These are phyloP conservation scores for Lodderomyces margitis DNA, from an alignment of 1,139 yeast genomes.

Conservation along the genomic window DNA sequence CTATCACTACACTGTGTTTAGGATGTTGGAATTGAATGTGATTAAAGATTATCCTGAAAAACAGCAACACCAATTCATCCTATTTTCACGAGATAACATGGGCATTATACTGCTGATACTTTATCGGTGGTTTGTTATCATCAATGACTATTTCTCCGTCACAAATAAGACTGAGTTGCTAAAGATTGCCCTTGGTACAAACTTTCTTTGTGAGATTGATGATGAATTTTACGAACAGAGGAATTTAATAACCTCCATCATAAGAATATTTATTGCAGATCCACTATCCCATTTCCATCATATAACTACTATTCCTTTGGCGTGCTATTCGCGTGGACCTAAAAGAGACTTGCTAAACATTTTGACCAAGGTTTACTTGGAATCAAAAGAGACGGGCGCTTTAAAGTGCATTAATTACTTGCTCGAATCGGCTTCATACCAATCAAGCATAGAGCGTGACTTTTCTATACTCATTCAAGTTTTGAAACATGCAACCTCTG, in stretches of 20 bases:
- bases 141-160: constrained; percentile 35
- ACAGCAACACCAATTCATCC: constrained; percentile 25
- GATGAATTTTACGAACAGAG: constrained; percentile 45
- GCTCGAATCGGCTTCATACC: constrained; percentile 49
- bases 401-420: constrained; percentile 31
- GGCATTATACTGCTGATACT: constrained; percentile 28
- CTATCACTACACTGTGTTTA: constrained; percentile 41
- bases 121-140: constrained; percentile 56
- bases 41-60: constrained; percentile 17
- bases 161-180: constrained; percentile 11
- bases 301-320: constrained; percentile 42
- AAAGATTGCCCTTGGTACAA: constrained; percentile 4
- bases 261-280: constrained; percentile 17
- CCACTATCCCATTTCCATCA: constrained; percentile 7
- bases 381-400: constrained; percentile 10
- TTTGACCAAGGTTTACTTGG: constrained; percentile 19
- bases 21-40: constrained; percentile 46
- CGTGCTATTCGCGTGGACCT: constrained; percentile 43
- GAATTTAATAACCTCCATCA: constrained; percentile 26
- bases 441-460: constrained; percentile 48
- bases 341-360: constrained; percentile 40
- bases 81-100: constrained; percentile 17
- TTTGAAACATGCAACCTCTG: constrained; percentile 15
- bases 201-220: constrained; percentile 3
- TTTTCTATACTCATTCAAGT: constrained; percentile 23